A percentile compares a stretch with the other conserved stretches of the same genome.
phyloP scores from a whole-genome alignment of 345 rosid species.

The Nephelium lappaceum region DNA sequence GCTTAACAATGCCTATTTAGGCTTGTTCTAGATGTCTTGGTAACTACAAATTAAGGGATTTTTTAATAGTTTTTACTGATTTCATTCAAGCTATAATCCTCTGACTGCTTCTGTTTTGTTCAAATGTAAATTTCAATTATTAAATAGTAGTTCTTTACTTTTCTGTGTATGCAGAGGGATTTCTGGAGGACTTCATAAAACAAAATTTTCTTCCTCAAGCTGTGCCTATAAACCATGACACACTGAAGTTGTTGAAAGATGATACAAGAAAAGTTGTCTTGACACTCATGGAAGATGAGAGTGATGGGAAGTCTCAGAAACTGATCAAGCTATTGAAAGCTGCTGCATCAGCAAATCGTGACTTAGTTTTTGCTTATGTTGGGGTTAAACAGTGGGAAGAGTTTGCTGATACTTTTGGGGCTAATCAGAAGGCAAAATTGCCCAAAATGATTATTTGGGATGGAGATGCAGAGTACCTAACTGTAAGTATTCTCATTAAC shows the following conservation, averaged over 20 bases:
- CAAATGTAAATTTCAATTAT: not conserved
- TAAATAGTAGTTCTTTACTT: constrained; percentile 10
- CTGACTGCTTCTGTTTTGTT: not conserved
- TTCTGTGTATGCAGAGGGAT: constrained; percentile 56
- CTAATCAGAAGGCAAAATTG: constrained; percentile 50
- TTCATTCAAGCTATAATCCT: not conserved
- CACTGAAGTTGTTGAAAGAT: constrained; percentile 75
- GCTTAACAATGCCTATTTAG: not conserved
- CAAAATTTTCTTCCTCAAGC: constrained; percentile 79
- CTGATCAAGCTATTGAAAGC: constrained; percentile 72
- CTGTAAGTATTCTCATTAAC: constrained; percentile 45
- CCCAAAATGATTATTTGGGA: constrained; percentile 91
- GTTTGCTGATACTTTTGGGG: constrained; percentile 75
- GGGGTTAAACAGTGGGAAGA: constrained; percentile 82
- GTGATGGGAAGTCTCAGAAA: constrained; percentile 58
- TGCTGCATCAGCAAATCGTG: constrained; percentile 92
- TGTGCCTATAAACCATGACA: constrained; percentile 77
- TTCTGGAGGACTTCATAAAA: constrained; percentile 75
- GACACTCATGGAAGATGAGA: constrained; percentile 76
- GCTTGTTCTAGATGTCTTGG: not conserved
- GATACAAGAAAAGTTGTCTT: constrained; percentile 84
- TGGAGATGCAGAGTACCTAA: constrained; percentile 72
- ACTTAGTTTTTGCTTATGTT: constrained; percentile 83
- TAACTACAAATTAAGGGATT: not conserved
- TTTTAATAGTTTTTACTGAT: not conserved